A percentile compares a stretch with the other conserved stretches of the same genome.
These are phyloP conservation scores for Didymella exigua DNA, from an alignment of 2,329 filamentous ascomycete genomes.

Conservation along the genomic window DNA sequence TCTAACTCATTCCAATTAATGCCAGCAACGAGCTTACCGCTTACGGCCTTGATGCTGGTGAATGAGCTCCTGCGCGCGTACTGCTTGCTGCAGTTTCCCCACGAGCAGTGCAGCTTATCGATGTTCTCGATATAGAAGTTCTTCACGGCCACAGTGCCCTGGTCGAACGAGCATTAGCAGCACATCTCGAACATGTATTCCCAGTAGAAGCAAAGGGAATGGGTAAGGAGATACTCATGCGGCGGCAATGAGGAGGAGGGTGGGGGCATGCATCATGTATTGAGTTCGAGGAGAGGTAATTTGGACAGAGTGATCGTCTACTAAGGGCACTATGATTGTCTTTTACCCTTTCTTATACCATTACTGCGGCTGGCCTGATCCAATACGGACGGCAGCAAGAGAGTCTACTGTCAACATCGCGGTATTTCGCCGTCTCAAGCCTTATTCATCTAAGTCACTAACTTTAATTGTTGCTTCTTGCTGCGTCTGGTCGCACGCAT, in stretches of 20 bases:
- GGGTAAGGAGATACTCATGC: neutral
- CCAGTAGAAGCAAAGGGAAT: no score
- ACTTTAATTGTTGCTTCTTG: neutral
- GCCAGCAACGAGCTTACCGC: constrained; percentile 31
- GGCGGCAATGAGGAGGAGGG: constrained; percentile 8
- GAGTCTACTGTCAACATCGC: neutral
- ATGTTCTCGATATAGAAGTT: constrained; percentile 39
- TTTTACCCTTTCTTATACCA: neutral
- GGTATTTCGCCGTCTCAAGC: neutral
- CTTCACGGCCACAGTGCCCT: constrained; percentile 39
- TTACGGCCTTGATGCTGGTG: constrained; percentile 30
- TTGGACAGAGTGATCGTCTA: neutral
- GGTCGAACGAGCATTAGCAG: no score
- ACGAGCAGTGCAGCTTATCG: constrained; percentile 39
- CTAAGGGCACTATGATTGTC: neutral
- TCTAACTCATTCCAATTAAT: constrained; percentile 42
- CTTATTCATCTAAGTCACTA: neutral
- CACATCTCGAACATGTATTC: no score
- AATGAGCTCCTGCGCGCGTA: constrained; percentile 35
- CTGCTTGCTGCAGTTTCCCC: constrained; percentile 38
- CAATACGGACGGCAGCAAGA: neutral
- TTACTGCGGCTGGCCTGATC: neutral
- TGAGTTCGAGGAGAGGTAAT: neutral
- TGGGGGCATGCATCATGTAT: neutral
- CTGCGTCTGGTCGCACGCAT: neutral